Evolutionary conservation across 129 eudicot genomes (phyloP).

Genomic region (Deinandra increscens): DNA sequence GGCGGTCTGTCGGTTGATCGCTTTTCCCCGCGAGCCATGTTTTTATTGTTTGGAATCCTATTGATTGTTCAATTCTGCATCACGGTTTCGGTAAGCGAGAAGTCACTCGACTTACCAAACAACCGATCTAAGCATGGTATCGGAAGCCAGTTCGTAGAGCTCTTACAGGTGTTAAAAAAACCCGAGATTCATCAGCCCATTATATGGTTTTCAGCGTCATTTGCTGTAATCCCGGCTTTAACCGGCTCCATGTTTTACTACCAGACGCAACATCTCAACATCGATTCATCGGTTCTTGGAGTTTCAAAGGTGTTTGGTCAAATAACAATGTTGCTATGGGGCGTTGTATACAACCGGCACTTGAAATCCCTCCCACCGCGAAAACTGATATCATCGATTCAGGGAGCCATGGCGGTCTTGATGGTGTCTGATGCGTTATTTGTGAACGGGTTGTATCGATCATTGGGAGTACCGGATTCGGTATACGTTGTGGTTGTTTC

Average conservation of each 20-base stretch:
- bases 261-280: conserved; percentile 66
- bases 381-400: conserved; percentile 61
- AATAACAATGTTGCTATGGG: conserved; percentile 83
- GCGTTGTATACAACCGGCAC: conserved; percentile 52
- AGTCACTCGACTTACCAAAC: conserved; percentile 64
- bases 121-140: conserved; percentile 44
- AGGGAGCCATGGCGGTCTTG: conserved; percentile 51
- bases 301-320: conserved; percentile 89
- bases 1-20: conserved; percentile 56
- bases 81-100: conserved; percentile 54
- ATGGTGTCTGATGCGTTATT: conserved; percentile 80
- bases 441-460: conserved; percentile 61
- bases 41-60: conserved; percentile 57
- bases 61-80: conserved; percentile 52
- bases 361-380: conserved; percentile 63
- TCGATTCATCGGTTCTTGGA: conserved; percentile 71
- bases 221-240: conserved; percentile 73
- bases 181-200: conserved; percentile 65
- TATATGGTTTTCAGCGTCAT: conserved; percentile 70
- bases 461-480: conserved; percentile 65
- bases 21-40: conserved; percentile 55
- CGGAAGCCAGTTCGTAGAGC: conserved; percentile 53
- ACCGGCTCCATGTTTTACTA: conserved; percentile 88
- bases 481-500: conserved; percentile 60
- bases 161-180: conserved; percentile 44